These are phyloP conservation scores for Cyberlindnera bimundalis DNA, from an alignment of 805 yeast species.

Conservation along the genomic window DNA sequence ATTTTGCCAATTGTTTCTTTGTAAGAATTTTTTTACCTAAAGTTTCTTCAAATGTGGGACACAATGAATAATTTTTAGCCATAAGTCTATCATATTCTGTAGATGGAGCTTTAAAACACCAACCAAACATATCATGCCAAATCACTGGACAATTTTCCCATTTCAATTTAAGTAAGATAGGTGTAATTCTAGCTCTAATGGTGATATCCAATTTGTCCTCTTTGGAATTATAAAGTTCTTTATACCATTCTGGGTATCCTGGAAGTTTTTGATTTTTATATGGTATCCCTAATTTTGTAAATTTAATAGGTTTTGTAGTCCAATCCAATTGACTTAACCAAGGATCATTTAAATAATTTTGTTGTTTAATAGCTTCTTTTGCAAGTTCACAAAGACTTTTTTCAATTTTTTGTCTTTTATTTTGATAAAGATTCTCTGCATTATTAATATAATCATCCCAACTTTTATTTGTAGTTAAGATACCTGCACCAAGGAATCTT, in stretches of 20 bases:
- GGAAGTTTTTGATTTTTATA: slow-evolving; percentile 74
- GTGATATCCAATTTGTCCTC: slow-evolving; percentile 53
- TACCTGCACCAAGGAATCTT: slow-evolving; percentile 64
- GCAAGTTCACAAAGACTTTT: slow-evolving; percentile 57
- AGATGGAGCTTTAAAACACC: slow-evolving; percentile 72
- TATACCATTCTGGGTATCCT: slow-evolving; percentile 94
- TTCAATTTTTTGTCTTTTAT: slow-evolving; percentile 54
- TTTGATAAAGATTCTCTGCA: slow-evolving; percentile 66
- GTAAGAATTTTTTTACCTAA: slow-evolving; percentile 12
- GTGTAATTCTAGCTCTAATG: slow-evolving; percentile 70
- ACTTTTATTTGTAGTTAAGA: slow-evolving; percentile 68
- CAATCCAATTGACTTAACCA: slow-evolving; percentile 93
- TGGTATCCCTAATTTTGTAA: slow-evolving; percentile 68
- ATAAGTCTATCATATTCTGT: slow-evolving; percentile 29
- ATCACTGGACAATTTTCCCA: slow-evolving; percentile 85
- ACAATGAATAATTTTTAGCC: slow-evolving; percentile 33
- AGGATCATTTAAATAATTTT: slow-evolving; percentile 58
- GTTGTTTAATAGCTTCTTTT: slow-evolving; percentile 48
- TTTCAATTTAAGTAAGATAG: slow-evolving; percentile 67
- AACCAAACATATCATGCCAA: slow-evolving; percentile 79
- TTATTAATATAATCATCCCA: slow-evolving; percentile 73
- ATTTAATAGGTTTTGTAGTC: slow-evolving; percentile 57
- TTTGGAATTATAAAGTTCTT: slow-evolving; percentile 45
- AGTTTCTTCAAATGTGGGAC: slow-evolving; percentile 16
- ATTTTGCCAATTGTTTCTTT: slow-evolving; percentile 9